Conservation (phyloP, 176 grass and related monocot species). For the Phoenix dactylifera region DNA sequence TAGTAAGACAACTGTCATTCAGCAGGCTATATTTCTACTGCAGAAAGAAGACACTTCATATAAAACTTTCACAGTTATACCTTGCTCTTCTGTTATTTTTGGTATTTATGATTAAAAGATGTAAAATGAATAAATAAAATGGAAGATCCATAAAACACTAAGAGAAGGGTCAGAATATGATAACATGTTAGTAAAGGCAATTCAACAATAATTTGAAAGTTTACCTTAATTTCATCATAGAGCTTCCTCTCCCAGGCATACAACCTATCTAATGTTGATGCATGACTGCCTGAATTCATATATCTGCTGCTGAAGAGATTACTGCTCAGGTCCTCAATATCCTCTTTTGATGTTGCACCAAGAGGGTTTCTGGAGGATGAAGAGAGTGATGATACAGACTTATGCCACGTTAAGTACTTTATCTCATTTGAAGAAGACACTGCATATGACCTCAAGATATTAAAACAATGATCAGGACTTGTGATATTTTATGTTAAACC, state of each 20-base stretch:
- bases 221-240: slow-evolving; percentile 99
- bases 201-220: too few relatives aligned
- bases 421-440: slow-evolving; percentile 53
- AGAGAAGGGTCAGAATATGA: too few relatives aligned
- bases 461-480: background rate
- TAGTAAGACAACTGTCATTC: too few relatives aligned
- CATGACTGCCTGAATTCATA: slow-evolving; percentile 97
- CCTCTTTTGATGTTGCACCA: slow-evolving; percentile 41
- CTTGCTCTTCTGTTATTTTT: too few relatives aligned
- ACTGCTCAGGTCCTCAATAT: slow-evolving; percentile 46
- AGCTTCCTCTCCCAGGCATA: slow-evolving; percentile 99
- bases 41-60: too few relatives aligned
- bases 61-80: too few relatives aligned
- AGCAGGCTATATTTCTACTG: too few relatives aligned
- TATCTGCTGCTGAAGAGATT: slow-evolving; percentile 56
- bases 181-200: too few relatives aligned
- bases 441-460: slow-evolving; percentile 36
- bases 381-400: slow-evolving; percentile 80
- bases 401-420: slow-evolving; percentile 78
- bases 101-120: too few relatives aligned
- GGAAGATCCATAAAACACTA: too few relatives aligned
- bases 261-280: slow-evolving; percentile 79
- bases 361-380: slow-evolving; percentile 79
- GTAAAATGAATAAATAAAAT: too few relatives aligned
- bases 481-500: too few relatives aligned